These are phyloP conservation scores for Leccinum fallax DNA, from an alignment of 1,284 basidiomycete genomes.

Conservation along the genomic window DNA sequence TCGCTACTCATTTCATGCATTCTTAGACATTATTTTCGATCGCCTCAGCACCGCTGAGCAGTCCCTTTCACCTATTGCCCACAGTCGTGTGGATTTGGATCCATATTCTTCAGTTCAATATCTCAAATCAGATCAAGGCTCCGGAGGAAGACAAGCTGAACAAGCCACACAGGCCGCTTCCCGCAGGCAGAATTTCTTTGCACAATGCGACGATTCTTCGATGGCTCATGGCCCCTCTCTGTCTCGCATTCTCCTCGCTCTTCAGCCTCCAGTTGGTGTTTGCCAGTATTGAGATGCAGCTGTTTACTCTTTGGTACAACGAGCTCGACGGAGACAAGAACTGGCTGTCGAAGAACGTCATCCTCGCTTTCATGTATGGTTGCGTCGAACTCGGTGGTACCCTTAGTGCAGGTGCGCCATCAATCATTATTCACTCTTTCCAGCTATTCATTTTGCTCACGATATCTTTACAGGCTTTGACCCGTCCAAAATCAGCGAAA, in stretches of 20 bases:
- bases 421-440: neutral
- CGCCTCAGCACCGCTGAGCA: conserved; percentile 36
- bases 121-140: conserved; percentile 46
- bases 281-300: conserved; percentile 36
- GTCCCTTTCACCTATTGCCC: conserved; percentile 26
- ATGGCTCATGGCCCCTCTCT: conserved; percentile 41
- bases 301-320: conserved; percentile 39
- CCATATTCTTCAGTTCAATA: conserved; percentile 44
- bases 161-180: conserved; percentile 45
- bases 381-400: conserved; percentile 43
- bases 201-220: conserved; percentile 37
- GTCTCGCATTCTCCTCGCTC: conserved; percentile 34
- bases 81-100: conserved; percentile 45
- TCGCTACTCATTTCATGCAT: conserved; percentile 4
- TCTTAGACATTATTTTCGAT: conserved; percentile 41
- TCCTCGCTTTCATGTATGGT: conserved; percentile 42
- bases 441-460: conserved; percentile 1
- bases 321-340: conserved; percentile 40
- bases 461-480: conserved; percentile 13
- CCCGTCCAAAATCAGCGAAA: conserved; percentile 21
- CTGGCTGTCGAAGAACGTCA: conserved; percentile 40
- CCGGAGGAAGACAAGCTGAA: conserved; percentile 45
- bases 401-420: conserved; percentile 37
- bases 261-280: conserved; percentile 35
- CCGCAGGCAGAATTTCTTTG: conserved; percentile 39